phyloP scores from a whole-genome alignment of 2,329 filamentous ascomycete species.

The Epicoccum sorghinum region DNA sequence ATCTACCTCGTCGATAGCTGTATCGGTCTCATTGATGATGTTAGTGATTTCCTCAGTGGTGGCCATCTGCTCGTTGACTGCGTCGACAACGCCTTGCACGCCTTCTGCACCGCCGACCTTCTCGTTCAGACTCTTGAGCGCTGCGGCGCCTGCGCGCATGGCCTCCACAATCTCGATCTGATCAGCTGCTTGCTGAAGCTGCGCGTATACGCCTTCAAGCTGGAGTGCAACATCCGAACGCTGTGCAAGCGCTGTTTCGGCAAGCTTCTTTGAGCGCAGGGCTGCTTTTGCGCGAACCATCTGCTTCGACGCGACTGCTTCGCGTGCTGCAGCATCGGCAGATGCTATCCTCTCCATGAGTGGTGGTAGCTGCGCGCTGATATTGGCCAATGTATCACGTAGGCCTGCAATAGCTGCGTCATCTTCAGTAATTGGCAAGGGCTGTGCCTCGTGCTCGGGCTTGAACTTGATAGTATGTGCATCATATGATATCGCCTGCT shows the following conservation, averaged over 20 bases:
- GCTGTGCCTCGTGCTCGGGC: conserved; percentile 39
- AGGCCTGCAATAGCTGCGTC: conserved; percentile 84
- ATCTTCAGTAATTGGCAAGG: conserved; percentile 71
- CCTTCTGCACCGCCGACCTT: conserved; percentile 77
- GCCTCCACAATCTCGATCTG: conserved; percentile 83
- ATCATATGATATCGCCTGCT: conserved; percentile 76
- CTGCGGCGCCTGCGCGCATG: conserved; percentile 78
- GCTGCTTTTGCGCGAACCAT: conserved; percentile 75
- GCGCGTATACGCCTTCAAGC: conserved; percentile 81
- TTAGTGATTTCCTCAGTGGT: conserved; percentile 76
- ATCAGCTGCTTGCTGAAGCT: conserved; percentile 83
- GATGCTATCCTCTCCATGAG: conserved; percentile 62
- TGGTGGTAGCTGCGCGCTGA: conserved; percentile 70
- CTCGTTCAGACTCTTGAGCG: conserved; percentile 74
- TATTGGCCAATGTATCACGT: conserved; percentile 70
- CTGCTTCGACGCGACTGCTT: conserved; percentile 75
- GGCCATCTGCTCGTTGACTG: conserved; percentile 78
- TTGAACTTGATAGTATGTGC: conserved; percentile 81
- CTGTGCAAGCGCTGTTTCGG: conserved; percentile 73
- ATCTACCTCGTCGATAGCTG: conserved; percentile 74
- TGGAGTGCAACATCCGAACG: conserved; percentile 77
- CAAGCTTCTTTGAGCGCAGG: conserved; percentile 80
- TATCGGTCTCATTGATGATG: conserved; percentile 69
- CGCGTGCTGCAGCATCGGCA: conserved; percentile 65
- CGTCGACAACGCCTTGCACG: conserved; percentile 77